phyloP scores from a whole-genome alignment of 2,329 filamentous ascomycete genomes.

The Fusarium nelsonii region DNA sequence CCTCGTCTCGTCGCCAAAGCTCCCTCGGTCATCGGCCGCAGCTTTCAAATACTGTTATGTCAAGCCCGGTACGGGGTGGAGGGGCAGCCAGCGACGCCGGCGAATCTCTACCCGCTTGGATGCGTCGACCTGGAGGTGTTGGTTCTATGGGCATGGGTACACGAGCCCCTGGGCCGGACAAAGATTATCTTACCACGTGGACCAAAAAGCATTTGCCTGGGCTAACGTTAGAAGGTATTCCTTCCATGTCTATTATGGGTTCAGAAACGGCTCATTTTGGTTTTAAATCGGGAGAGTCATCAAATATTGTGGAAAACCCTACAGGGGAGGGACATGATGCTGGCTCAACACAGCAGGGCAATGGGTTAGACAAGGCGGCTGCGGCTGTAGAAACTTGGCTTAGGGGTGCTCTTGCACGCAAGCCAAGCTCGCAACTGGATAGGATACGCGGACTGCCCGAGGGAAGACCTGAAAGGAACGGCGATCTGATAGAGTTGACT shows the following conservation, averaged over 20 bases:
- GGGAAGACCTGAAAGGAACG: conserved; percentile 55
- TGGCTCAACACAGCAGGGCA: conserved; percentile 60
- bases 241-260: conserved; percentile 74
- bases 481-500: conserved; percentile 79
- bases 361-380: conserved; percentile 82
- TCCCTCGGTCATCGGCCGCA: conserved; percentile 55
- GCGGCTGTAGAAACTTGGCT: conserved; percentile 92
- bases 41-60: conserved; percentile 51
- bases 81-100: conserved; percentile 54
- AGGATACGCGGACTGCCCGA: conserved; percentile 54
- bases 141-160: conserved; percentile 81
- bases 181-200: conserved; percentile 86
- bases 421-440: conserved; percentile 64
- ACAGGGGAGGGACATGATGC: conserved; percentile 62
- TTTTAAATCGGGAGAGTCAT: conserved; percentile 56
- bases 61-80: conserved; percentile 52
- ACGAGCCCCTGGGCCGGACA: conserved; percentile 81
- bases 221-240: conserved; percentile 76
- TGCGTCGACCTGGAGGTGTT: conserved; percentile 88
- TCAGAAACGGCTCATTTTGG: conserved; percentile 71
- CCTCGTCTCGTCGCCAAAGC: conserved; percentile 59
- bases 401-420: conserved; percentile 79
- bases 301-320: conserved; percentile 64
- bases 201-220: conserved; percentile 86
- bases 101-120: conserved; percentile 67